These are phyloP conservation scores for Solidago caesia DNA, from an alignment of 129 eudicot species.

Conservation along the genomic window DNA sequence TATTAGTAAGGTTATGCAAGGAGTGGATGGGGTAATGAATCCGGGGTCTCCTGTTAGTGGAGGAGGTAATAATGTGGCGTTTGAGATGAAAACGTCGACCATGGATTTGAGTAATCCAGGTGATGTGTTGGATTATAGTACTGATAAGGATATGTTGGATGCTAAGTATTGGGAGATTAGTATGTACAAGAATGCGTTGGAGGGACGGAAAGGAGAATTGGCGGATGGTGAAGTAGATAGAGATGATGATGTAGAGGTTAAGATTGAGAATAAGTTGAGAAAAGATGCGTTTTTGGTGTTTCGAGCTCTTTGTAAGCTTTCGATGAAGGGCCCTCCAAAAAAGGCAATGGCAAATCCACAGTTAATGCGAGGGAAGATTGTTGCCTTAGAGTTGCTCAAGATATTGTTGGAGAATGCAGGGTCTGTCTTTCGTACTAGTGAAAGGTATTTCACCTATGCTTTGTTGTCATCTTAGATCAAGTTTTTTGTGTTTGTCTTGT, in stretches of 20 bases:
- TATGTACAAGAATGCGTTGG: slow-evolving; percentile 71
- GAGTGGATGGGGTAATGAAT: slow-evolving; percentile 63
- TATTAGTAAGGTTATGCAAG: slow-evolving; percentile 70
- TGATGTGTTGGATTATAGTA: slow-evolving; percentile 68
- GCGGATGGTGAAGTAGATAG: slow-evolving; percentile 30
- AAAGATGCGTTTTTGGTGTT: slow-evolving; percentile 77
- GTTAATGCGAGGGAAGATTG: slow-evolving; percentile 70
- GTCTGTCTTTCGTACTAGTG: slow-evolving; percentile 67
- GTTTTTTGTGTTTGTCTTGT: background rate
- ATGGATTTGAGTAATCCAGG: slow-evolving; percentile 74
- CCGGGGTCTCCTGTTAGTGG: slow-evolving; percentile 35
- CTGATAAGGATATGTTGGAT: slow-evolving; percentile 85
- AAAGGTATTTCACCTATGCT: slow-evolving; percentile 46
- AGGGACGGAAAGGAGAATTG: slow-evolving; percentile 58
- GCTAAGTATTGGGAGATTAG: slow-evolving; percentile 88
- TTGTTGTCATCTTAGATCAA: background rate
- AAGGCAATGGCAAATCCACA: slow-evolving; percentile 59
- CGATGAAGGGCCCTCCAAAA: slow-evolving; percentile 79
- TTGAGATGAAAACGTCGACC: slow-evolving; percentile 56
- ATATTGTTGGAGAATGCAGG: slow-evolving; percentile 85
- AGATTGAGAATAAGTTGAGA: slow-evolving; percentile 71
- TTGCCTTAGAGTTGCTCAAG: slow-evolving; percentile 76
- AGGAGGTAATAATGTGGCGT: slow-evolving; percentile 58
- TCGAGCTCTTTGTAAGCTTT: slow-evolving; percentile 74
- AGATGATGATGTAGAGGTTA: slow-evolving; percentile 73